Percentiles rank a stretch among this genome's conserved stretches.
Conservation (phyloP, 768 basidiomycete genomes). For the Peribolospora kevripleyi region DNA sequence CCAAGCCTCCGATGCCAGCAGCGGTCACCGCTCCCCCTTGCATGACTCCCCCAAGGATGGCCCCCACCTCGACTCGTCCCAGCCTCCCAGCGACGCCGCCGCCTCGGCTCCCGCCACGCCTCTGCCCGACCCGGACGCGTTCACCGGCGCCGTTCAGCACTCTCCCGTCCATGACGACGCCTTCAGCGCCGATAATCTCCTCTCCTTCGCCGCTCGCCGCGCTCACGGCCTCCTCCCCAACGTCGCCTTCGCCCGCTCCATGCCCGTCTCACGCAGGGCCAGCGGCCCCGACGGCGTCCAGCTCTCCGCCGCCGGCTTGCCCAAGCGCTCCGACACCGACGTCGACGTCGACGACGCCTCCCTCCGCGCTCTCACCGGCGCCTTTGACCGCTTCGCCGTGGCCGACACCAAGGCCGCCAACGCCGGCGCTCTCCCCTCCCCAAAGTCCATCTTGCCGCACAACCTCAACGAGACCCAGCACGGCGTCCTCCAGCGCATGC, state of each 20-base stretch:
- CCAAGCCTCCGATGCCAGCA: conserved; percentile 22
- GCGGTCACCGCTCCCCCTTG: conserved; percentile 50
- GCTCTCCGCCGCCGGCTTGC: background rate
- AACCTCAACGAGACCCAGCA: conserved; percentile 5
- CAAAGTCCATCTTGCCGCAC: background rate
- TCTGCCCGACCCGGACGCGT: conserved; percentile 17
- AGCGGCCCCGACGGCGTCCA: background rate
- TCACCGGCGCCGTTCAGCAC: conserved; percentile 31
- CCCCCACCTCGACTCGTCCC: conserved; percentile 47
- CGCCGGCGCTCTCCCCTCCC: background rate
- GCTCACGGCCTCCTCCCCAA: background rate
- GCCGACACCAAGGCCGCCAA: background rate
- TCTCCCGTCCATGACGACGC: background rate
- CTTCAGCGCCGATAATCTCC: background rate
- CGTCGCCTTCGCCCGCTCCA: background rate
- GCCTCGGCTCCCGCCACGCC: conserved; percentile 24
- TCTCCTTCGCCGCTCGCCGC: background rate
- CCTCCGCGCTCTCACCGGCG: background rate
- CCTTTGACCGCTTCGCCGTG: background rate
- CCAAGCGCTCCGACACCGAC: background rate
- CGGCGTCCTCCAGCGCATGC: conserved; percentile 1
- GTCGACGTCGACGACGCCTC: background rate
- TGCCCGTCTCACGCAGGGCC: background rate
- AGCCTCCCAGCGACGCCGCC: conserved; percentile 31
- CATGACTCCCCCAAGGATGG: conserved; percentile 65